A percentile compares a stretch with the other conserved stretches of the same genome.
Evolutionary conservation across 371 early-diverging fungal species (phyloP).

Genomic region (Mucor mucedo): DNA sequence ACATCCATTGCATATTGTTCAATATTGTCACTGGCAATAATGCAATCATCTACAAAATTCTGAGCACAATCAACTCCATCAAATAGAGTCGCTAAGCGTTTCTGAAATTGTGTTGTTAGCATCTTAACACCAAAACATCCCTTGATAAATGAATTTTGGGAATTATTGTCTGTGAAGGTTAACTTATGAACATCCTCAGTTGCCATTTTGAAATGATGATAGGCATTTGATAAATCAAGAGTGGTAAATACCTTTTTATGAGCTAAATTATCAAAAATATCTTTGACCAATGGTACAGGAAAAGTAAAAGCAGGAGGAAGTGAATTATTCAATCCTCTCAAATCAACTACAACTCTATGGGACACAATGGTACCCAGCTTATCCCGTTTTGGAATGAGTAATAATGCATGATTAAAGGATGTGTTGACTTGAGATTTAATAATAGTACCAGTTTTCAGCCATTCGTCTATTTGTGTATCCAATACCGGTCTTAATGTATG

Average conservation of each 20-base stretch:
- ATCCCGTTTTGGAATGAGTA: constrained; percentile 2
- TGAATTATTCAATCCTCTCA: constrained; percentile 5
- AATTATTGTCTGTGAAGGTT: constrained; percentile 19
- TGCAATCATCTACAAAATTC: constrained; percentile 5
- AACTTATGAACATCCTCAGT: constrained; percentile 22
- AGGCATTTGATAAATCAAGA: constrained; percentile 32
- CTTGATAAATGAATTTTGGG: constrained; percentile 29
- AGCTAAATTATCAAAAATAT: constrained; percentile 23
- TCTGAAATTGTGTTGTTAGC: constrained; percentile 28
- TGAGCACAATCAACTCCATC: constrained; percentile 6
- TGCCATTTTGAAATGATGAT: constrained; percentile 31
- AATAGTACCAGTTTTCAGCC: constrained; percentile 7
- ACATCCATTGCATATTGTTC: constrained; percentile 11
- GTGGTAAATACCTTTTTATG: constrained; percentile 22
- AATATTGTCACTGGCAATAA: neutral
- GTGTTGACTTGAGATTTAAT: neutral
- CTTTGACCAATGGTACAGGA: neutral
- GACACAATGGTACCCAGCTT: neutral
- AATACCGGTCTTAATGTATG: constrained; percentile 1
- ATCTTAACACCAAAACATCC: constrained; percentile 37
- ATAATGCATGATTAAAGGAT: constrained; percentile 6
- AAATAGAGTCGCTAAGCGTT: neutral
- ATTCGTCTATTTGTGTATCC: constrained; percentile 6
- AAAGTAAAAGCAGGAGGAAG: constrained; percentile 7
- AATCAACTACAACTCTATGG: neutral